A percentile compares a stretch with the other conserved stretches of the same genome.
phyloP scores from a whole-genome alignment of 129 eudicot genomes.

The Dittrichia graveolens region DNA sequence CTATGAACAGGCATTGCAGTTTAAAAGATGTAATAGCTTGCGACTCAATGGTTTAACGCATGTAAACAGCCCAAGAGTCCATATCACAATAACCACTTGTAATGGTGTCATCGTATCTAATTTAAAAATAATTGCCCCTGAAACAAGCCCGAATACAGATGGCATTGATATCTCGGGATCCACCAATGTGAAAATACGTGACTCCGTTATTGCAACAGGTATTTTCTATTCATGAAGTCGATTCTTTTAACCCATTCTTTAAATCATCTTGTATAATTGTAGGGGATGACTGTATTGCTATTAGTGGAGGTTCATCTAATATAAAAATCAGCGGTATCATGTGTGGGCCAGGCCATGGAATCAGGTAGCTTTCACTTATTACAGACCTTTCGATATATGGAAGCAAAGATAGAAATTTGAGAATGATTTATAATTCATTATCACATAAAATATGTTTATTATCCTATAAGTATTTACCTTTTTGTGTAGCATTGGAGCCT shows the following conservation, averaged over 20 bases:
- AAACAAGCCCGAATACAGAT: constrained; percentile 74
- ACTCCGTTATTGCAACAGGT: constrained; percentile 76
- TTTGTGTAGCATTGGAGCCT: constrained; percentile 60
- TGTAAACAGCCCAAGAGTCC: constrained; percentile 60
- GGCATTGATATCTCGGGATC: constrained; percentile 58
- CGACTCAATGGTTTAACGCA: constrained; percentile 53
- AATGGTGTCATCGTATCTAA: constrained; percentile 48
- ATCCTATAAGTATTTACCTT: constrained; percentile 10
- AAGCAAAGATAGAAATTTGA: constrained; percentile 6
- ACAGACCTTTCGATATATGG: neutral
- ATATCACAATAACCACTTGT: constrained; percentile 46
- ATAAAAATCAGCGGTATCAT: constrained; percentile 49
- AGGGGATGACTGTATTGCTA: constrained; percentile 86
- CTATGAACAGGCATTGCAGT: constrained; percentile 51
- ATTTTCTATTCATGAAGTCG: neutral
- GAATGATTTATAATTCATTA: neutral
- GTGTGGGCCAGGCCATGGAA: constrained; percentile 86
- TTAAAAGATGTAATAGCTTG: constrained; percentile 56
- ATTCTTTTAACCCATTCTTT: neutral
- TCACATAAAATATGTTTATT: neutral
- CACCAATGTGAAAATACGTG: constrained; percentile 42
- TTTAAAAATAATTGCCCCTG: constrained; percentile 60
- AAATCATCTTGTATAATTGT: constrained; percentile 3
- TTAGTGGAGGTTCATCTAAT: constrained; percentile 61
- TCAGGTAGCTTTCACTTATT: constrained; percentile 45